phyloP scores from a whole-genome alignment of 768 basidiomycete genomes.

The Tremella yokohamensis region DNA sequence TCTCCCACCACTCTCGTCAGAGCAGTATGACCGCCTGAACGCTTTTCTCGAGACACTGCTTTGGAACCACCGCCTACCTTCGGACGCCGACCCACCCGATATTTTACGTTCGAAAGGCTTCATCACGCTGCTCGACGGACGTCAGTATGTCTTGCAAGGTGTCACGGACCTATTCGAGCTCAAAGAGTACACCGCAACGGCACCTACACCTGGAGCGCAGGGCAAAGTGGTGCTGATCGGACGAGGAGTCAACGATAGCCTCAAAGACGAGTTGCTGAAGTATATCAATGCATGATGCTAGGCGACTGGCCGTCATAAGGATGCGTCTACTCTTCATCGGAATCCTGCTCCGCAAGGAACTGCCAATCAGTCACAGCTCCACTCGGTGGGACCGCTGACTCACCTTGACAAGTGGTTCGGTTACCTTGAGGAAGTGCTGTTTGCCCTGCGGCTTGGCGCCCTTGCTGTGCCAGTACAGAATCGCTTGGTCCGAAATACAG shows the following conservation, averaged over 20 bases:
- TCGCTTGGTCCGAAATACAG: conserved; percentile 89
- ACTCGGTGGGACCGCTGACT: conserved; percentile 14
- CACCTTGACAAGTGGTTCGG: conserved; percentile 82
- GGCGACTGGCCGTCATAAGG: neutral
- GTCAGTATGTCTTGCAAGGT: conserved; percentile 77
- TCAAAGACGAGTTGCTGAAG: conserved; percentile 6
- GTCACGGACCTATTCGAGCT: conserved; percentile 89
- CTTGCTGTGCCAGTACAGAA: conserved; percentile 97
- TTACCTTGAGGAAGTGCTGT: conserved; percentile 88
- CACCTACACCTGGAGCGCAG: conserved; percentile 16
- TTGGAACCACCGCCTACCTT: conserved; percentile 61
- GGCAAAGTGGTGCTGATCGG: conserved; percentile 81
- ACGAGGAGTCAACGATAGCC: conserved; percentile 59
- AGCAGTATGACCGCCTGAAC: conserved; percentile 61
- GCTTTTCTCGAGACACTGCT: conserved; percentile 74
- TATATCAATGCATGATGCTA: conserved; percentile 1
- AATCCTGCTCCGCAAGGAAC: conserved; percentile 87
- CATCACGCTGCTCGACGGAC: conserved; percentile 56
- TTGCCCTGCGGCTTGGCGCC: conserved; percentile 92
- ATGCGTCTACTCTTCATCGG: conserved; percentile 59
- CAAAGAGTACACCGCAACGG: conserved; percentile 24
- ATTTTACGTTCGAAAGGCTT: conserved; percentile 87
- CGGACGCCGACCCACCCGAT: conserved; percentile 51
- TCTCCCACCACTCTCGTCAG: conserved; percentile 60
- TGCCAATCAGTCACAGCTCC: conserved; percentile 46